Evolutionary conservation across 495 filamentous ascomycete genomes (phyloP).

Genomic region (Tuber magnatum): DNA sequence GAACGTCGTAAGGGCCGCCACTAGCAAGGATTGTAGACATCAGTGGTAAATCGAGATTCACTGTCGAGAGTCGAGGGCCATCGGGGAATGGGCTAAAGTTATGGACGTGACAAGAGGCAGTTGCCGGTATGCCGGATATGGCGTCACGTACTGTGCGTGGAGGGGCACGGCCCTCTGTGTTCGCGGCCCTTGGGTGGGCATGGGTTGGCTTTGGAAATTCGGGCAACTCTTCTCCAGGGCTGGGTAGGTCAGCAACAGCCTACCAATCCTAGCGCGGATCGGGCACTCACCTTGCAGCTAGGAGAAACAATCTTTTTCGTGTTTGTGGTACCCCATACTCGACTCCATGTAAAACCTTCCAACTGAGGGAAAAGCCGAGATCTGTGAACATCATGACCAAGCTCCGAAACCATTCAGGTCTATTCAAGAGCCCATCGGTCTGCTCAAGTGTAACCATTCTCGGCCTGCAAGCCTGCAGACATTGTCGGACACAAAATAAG

Average conservation of each 20-base stretch:
- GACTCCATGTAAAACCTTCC: constrained; percentile 49
- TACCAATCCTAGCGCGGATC: not conserved
- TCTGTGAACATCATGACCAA: constrained; percentile 60
- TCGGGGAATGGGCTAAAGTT: constrained; percentile 43
- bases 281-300: constrained; percentile 64
- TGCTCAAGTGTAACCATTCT: constrained; percentile 78
- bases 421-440: constrained; percentile 58
- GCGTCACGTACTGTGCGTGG: constrained; percentile 40
- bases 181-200: constrained; percentile 40
- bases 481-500: constrained; percentile 55
- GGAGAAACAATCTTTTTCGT: constrained; percentile 61
- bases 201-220: constrained; percentile 64
- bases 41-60: constrained; percentile 49
- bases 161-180: constrained; percentile 36
- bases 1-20: constrained; percentile 60
- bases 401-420: constrained; percentile 53
- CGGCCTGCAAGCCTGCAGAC: constrained; percentile 57
- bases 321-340: constrained; percentile 58
- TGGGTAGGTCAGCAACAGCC: constrained; percentile 40
- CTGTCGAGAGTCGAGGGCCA: constrained; percentile 32
- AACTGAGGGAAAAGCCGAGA: constrained; percentile 63
- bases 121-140: constrained; percentile 46
- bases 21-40: constrained; percentile 60
- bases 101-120: constrained; percentile 45
- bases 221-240: constrained; percentile 68